Percentiles rank a stretch among this genome's conserved stretches.
These are phyloP conservation scores for Thalassiosira mediterranea DNA, from an alignment of 352 stramenopile genomes.

Conservation along the genomic window DNA sequence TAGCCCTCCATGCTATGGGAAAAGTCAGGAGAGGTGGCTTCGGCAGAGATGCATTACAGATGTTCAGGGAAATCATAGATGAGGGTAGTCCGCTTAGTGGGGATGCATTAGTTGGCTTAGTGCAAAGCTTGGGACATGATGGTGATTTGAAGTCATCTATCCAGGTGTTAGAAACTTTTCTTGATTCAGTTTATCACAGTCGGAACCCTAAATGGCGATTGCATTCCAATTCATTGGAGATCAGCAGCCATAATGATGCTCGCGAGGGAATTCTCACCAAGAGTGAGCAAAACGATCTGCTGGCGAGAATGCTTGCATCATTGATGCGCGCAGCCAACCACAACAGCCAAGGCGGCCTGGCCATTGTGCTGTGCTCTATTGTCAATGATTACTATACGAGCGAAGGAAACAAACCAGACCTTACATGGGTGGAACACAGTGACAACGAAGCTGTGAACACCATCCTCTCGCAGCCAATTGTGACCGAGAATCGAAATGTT, in stretches of 20 bases:
- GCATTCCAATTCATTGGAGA: no score
- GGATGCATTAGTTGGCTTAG: constrained; percentile 57
- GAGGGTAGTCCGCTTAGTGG: constrained; percentile 53
- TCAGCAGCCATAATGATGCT: constrained; percentile 20
- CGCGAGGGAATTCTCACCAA: constrained; percentile 10
- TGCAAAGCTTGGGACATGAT: constrained; percentile 64
- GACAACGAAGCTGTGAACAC: no score
- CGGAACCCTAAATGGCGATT: no score
- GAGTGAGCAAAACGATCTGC: constrained; percentile 21
- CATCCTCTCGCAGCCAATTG: no score
- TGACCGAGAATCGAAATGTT: no score
- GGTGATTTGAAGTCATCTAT: constrained; percentile 54
- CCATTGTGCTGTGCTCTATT: constrained; percentile 49
- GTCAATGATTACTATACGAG: constrained; percentile 25
- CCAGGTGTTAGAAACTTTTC: constrained; percentile 35
- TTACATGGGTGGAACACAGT: no score
- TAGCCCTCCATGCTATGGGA: constrained; percentile 55
- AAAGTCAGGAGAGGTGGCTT: constrained; percentile 19
- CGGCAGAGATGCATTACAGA: constrained; percentile 36
- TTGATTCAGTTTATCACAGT: constrained; percentile 24
- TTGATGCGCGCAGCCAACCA: constrained; percentile 64
- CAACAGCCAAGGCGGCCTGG: constrained; percentile 54
- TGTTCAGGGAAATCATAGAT: constrained; percentile 59
- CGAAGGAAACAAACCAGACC: no score
- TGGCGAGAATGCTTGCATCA: constrained; percentile 46